Conservation (phyloP, 2,329 filamentous ascomycete species). For the Diplodia sapinea region DNA sequence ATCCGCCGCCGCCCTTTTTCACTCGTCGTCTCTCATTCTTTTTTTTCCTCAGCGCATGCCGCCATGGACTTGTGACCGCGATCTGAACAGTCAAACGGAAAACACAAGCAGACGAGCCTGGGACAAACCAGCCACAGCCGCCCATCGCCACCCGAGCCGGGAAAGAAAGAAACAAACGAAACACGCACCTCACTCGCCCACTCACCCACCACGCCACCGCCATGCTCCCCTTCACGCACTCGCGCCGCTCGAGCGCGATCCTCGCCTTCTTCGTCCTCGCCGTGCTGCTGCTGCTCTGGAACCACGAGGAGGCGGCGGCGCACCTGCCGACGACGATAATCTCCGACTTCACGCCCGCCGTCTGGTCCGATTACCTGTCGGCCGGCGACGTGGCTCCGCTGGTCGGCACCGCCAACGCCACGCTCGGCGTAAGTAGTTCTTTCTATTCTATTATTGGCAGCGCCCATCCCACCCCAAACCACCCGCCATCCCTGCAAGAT, state of each 20-base stretch:
- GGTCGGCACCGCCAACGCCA: constrained; percentile 30
- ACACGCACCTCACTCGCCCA: too few relatives aligned
- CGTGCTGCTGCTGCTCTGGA: constrained; percentile 22
- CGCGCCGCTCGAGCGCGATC: constrained; percentile 28
- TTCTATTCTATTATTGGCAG: too few relatives aligned
- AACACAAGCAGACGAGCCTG: not conserved
- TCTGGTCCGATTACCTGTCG: constrained; percentile 13
- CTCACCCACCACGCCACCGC: not conserved
- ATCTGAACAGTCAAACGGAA: not conserved
- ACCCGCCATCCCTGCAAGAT: constrained; percentile 7
- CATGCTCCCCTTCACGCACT: constrained; percentile 28
- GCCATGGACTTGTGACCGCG: constrained; percentile 17
- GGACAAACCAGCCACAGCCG: not conserved
- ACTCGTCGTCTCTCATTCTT: not conserved
- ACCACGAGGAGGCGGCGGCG: constrained; percentile 12
- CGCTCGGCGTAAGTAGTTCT: constrained; percentile 25
- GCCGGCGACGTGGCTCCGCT: constrained; percentile 9
- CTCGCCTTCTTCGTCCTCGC: constrained; percentile 25
- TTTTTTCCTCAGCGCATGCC: not conserved
- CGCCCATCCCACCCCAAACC: not conserved
- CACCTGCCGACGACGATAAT: constrained; percentile 6
- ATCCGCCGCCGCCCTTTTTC: not conserved
- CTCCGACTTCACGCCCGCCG: constrained; percentile 13
- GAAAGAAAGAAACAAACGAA: not conserved
- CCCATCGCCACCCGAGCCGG: not conserved